Evolutionary conservation across 75 land plant genomes (phyloP), one percentile per base, ranked within the genome.

Genomic region (Selaginella tamariscina): DNA sequence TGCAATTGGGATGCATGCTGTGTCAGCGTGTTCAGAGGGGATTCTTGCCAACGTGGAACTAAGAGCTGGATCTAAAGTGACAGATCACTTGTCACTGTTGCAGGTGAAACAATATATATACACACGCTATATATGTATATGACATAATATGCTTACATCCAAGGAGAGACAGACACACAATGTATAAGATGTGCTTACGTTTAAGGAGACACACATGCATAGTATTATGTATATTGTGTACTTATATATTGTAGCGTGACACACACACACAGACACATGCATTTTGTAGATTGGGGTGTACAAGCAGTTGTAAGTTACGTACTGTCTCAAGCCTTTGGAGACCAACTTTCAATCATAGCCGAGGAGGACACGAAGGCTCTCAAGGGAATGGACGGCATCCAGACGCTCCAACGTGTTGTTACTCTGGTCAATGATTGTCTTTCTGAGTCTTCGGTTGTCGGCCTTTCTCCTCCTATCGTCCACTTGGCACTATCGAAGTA

Each of bases 261-360:
- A 1, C 65, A 64, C 29, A 24, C 65, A 24, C 65, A 24, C 65
- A 24, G 30, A 28, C 65, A 24, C 65, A 24, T 30, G 30, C 65
- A 24, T 30, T 5, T 23, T 72, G 72, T 77, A 91, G 96, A 91
- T 73, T 91, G 88, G 91, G 87, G 88, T 60, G 96, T 91, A 0
- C 96, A 91, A 70, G 91, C 96, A 73, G 82, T 72, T 33, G 79
- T 91, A 9, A 91, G 92, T 75, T 91, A 86, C 88, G 66, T 85
- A 29, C 83, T 91, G 0, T 80, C 96, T 18, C 75, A 85, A 30
- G 55, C 67, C 22, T 82, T 88, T 73, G 70, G 74, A 55, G 73
- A 81, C 67, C 73, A 77, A 60, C 68, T 88, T 8, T 80, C 83
- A 9, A 85, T 91, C 68, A 73, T 91, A 28, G 96, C 96, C 24